Evolutionary conservation across 805 yeast genomes (phyloP), one percentile per base, ranked within the genome.

Genomic region (Wickerhamomyces hampshirensis): DNA sequence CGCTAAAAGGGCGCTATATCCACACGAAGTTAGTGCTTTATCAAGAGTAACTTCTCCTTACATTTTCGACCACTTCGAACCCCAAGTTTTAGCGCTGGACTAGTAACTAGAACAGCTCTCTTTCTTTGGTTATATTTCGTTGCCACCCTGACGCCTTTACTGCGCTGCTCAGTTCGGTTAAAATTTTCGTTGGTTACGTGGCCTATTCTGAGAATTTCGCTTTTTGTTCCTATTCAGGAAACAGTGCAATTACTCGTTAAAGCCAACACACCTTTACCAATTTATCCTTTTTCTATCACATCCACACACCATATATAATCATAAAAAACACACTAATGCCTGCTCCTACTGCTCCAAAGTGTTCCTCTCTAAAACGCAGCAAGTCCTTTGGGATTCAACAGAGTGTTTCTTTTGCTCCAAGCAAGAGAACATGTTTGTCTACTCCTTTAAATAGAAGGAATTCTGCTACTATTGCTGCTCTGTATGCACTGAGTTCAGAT

Each of bases 121-220:
- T n/a, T n/a, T n/a, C n/a, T n/a, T n/a, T n/a, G n/a, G n/a, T n/a
- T n/a, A n/a, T 15, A 17, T 17, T 16, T 18, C 33, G 18, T 13
- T 17, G n/a, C 10, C 4, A 26, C 26, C 38, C 55, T 53, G 56
- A 53, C 58, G 54, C 54, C 58, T 53, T 53, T 28, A 47, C 45
- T 53, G 58, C 34, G 56, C 56, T 43, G 56, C 37, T 50, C 55
- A 52, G 55, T 36, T 35, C 29, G 33, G 40, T 30, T 23, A 31
- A 43, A 44, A 43, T 46, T 39, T 43, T 43, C 34, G 35, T 33
- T 31, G 34, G 19, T 29, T 11, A 30, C 31, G 26, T 23, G 30
- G 31, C 23, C 42, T 35, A 36, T 33, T 38, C 26, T 30, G 26
- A n/a, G 17, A 18, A 15, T 23, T 34, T 34, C 26, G 32, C 39